These are phyloP conservation scores for Trichoderma sp. DNA, from an alignment of 2,329 filamentous ascomycete species.

Conservation along the genomic window DNA sequence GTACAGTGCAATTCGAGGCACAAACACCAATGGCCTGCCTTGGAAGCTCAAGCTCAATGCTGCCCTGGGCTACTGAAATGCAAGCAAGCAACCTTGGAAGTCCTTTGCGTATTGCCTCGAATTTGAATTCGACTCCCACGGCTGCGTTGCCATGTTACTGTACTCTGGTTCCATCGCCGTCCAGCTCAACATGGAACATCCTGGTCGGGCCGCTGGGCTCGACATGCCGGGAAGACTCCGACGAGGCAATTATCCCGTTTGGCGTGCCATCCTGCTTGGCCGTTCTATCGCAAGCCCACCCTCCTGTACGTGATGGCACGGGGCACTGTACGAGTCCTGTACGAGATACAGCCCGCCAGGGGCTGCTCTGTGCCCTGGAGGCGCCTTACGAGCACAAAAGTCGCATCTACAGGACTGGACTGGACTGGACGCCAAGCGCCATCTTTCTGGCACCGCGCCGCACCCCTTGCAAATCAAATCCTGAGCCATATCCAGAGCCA, in stretches of 20 bases:
- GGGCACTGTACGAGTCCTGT: conserved; percentile 12
- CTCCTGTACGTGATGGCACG: neutral
- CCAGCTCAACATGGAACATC: neutral
- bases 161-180: neutral
- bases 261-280: conserved; percentile 9
- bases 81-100: neutral
- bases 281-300: conserved; percentile 7
- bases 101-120: neutral
- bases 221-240: conserved; percentile 17
- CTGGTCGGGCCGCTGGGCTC: neutral
- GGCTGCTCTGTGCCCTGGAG: neutral
- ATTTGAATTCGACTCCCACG: neutral
- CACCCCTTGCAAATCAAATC: neutral
- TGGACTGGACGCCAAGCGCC: neutral
- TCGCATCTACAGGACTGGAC: neutral
- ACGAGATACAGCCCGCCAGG: neutral
- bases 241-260: conserved; percentile 19
- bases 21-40: neutral
- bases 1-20: neutral
- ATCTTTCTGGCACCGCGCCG: neutral
- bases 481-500: conserved; percentile 7
- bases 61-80: neutral
- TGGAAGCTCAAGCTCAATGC: neutral
- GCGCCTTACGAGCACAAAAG: neutral
- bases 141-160: neutral